Percentiles rank a stretch among this genome's conserved stretches.
Evolutionary conservation across 1,139 yeast genomes (phyloP).

Genomic region (Kluyveromyces sp.): DNA sequence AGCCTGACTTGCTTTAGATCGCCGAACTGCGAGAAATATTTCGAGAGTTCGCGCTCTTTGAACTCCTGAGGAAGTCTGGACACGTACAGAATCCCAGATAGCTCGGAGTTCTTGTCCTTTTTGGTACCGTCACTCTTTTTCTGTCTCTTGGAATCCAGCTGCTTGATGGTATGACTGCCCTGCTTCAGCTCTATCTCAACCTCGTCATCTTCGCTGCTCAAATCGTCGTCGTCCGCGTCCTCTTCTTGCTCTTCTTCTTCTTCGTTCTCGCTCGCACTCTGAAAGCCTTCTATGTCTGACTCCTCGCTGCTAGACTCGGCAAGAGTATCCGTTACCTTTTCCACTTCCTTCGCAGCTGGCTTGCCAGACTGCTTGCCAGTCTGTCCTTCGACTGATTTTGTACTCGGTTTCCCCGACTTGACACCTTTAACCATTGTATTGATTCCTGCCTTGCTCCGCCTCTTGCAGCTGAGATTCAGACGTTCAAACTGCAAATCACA

Average conservation of each 20-base stretch:
- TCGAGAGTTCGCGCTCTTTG: conserved; percentile 66
- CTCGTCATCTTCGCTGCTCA: conserved; percentile 27
- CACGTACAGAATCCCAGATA: conserved; percentile 67
- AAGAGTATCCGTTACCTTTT: conserved; percentile 11
- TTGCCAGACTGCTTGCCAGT: background rate
- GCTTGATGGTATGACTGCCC: conserved; percentile 26
- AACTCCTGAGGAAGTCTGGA: conserved; percentile 93
- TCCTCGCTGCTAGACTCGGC: conserved; percentile 10
- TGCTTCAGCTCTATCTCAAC: conserved; percentile 8
- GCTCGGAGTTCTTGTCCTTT: conserved; percentile 23
- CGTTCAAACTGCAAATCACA: background rate
- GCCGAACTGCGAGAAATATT: conserved; percentile 88
- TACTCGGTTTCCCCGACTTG: background rate
- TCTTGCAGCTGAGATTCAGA: background rate
- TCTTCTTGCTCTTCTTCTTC: conserved; percentile 18
- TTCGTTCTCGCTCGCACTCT: conserved; percentile 20
- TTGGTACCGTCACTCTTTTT: conserved; percentile 12
- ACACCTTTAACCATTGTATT: background rate
- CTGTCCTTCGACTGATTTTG: background rate
- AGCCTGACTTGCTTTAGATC: conserved; percentile 67
- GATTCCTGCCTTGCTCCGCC: background rate
- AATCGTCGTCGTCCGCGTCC: conserved; percentile 20
- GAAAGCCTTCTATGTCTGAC: conserved; percentile 32
- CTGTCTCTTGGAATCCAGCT: conserved; percentile 25
- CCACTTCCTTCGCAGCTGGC: conserved; percentile 5